Conservation (phyloP, 176 grass and related monocot genomes). For the Lolium multiflorum region DNA sequence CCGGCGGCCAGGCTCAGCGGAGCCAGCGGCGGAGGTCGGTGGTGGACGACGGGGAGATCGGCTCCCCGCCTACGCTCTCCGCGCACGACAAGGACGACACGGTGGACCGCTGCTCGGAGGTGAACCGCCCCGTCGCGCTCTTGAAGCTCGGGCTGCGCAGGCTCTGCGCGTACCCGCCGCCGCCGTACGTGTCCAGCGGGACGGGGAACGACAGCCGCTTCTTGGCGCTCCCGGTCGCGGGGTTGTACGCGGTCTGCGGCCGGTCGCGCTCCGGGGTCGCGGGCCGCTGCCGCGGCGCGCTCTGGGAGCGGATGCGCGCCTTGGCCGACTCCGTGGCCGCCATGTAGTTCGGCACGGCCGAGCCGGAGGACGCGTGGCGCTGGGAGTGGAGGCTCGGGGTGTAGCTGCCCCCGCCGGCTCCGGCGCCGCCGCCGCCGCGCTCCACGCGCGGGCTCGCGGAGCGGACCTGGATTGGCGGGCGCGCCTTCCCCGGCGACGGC, state of each 20-base stretch:
- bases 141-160: conserved; percentile 95
- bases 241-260: too few species aligned
- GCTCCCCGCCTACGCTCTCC: conserved; percentile 75
- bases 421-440: conserved; percentile 17
- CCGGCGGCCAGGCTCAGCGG: conserved; percentile 37
- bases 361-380: too few species aligned
- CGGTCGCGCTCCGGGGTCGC: too few species aligned
- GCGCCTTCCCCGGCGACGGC: too few species aligned
- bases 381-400: conserved; percentile 24
- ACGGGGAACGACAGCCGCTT: too few species aligned
- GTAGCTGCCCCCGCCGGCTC: conserved; percentile 31
- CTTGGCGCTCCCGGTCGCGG: too few species aligned
- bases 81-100: conserved; percentile 77
- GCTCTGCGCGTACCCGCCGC: conserved; percentile 50
- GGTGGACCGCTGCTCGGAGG: conserved; percentile 76
- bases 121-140: conserved; percentile 76
- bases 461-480: too few species aligned
- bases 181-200: too few species aligned
- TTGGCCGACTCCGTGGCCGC: too few species aligned
- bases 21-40: conserved; percentile 86
- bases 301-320: too few species aligned
- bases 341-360: too few species aligned
- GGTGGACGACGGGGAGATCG: conserved; percentile 77
- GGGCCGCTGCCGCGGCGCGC: too few species aligned
- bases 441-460: not conserved